Evolutionary conservation across 371 early-diverging fungal species (phyloP), one percentile per base, ranked within the genome.

Genomic region (Zancudomyces culisetae): DNA sequence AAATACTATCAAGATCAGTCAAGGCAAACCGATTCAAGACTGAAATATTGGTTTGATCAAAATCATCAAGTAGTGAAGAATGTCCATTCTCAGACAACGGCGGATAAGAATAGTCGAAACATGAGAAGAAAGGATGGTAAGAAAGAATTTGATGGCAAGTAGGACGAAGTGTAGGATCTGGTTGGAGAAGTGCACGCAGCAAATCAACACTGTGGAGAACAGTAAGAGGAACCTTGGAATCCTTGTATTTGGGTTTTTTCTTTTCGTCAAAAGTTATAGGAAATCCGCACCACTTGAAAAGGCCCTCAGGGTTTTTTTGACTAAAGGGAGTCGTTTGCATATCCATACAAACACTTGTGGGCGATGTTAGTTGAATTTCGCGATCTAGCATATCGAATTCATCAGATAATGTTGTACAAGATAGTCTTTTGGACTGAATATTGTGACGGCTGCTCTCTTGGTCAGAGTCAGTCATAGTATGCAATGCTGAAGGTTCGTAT

Each of bases 131-230:
- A 42, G 66, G 66, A 40, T 65, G 66, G n/a, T n/a, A n/a, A 12
- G 13, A 45, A 23, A 65, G 51, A 15, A 58, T 65, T 51, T 65
- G 66, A 4, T 47, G 30, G 0, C 66, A 62, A 4, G 66, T 65
- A 8, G 66, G 66, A n/a, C 66, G 56, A 39, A 56, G 52, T 27
- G 60, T 53, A 2, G 67, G 55, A 23, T 52, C 49, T 2, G 52
- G 24, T 51, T 66, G 65, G 30, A 65, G 49, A 2, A 53, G 35
- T 60, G 58, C 59, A 23, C 64, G 56, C 19, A 65, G 53, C 20
- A 65, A 50, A 27, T 65, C 66, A 2, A 66, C 66, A 0, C 62
- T 66, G 21, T 65, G 62, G 2, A 65, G 53, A 30, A 65, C 58
- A 0, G 53, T 57, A 15, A 29, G 6, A 21, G 66, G 66, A 24